A percentile compares a stretch with the other conserved stretches of the same genome.
These are phyloP conservation scores for Chlamydomonas reinhardtii DNA, from an alignment of 163 green algal genomes.

Conservation along the genomic window DNA sequence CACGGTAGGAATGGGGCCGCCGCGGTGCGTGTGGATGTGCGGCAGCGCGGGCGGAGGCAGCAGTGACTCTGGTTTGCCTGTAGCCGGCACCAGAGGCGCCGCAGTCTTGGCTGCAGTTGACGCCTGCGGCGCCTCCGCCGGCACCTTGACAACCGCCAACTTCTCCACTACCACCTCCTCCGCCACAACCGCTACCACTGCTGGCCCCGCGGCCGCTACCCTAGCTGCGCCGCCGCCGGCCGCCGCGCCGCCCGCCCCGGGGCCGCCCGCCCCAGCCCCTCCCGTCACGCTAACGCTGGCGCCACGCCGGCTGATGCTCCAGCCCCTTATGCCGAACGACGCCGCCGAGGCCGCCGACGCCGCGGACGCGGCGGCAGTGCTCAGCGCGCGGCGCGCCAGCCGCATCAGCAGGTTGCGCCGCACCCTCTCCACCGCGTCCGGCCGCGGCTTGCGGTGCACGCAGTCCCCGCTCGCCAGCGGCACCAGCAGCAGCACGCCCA, in stretches of 20 bases:
- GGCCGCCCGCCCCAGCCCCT: too few species aligned
- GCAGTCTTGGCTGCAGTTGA: neutral
- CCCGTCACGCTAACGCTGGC: too few species aligned
- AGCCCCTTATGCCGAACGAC: too few species aligned
- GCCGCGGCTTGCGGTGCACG: constrained; percentile 46
- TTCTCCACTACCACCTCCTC: neutral
- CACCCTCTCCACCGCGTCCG: constrained; percentile 28
- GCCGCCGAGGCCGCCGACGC: too few species aligned
- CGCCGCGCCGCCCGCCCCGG: too few species aligned
- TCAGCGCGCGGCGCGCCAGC: neutral
- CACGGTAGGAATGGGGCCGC: too few species aligned
- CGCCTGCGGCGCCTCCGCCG: neutral
- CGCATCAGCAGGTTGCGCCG: constrained; percentile 3
- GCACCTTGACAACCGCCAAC: neutral
- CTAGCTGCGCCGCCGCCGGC: too few species aligned
- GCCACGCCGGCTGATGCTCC: too few species aligned
- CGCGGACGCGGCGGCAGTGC: neutral
- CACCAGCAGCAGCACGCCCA: constrained; percentile 23
- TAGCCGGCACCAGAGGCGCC: neutral
- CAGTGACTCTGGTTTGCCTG: neutral
- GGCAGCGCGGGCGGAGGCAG: neutral
- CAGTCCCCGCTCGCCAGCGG: constrained; percentile 48
- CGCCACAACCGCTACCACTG: neutral
- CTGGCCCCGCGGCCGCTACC: too few species aligned
- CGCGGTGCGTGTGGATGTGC: neutral